phyloP scores from a whole-genome alignment of 78 protist genomes.

The Dictyostelium capitatum region DNA sequence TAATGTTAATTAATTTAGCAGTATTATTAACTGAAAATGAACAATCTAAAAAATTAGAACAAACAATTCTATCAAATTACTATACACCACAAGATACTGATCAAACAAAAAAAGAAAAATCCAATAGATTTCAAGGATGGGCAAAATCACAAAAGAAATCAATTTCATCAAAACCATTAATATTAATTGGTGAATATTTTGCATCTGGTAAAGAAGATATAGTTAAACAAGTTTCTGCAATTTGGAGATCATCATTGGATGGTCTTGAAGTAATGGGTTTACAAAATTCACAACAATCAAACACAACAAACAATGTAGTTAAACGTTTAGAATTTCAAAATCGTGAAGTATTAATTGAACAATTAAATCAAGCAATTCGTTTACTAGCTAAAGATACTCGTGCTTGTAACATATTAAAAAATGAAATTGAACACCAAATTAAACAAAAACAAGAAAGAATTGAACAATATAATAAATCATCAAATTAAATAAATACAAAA shows the following conservation, averaged over 20 bases:
- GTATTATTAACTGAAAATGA: not conserved
- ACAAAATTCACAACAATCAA: not conserved
- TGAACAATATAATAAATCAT: not conserved
- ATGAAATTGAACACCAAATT: conserved; percentile 30
- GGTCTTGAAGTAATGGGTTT: conserved; percentile 24
- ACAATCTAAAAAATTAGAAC: not conserved
- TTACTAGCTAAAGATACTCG: conserved; percentile 25
- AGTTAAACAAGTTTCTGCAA: not conserved
- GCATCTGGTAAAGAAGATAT: conserved; percentile 48
- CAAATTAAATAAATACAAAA: not conserved
- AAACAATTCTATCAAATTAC: not conserved
- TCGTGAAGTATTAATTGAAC: conserved; percentile 40
- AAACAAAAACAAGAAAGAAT: conserved; percentile 40
- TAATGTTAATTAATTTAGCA: conserved; percentile 46
- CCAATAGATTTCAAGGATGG: conserved; percentile 1
- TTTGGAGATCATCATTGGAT: conserved; percentile 40
- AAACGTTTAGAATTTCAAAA: conserved; percentile 48
- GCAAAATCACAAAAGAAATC: conserved; percentile 21
- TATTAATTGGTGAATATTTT: conserved; percentile 59
- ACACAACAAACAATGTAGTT: not conserved
- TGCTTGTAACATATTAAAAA: conserved; percentile 19
- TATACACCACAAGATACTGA: not conserved
- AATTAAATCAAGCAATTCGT: conserved; percentile 68
- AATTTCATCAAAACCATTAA: conserved; percentile 15
- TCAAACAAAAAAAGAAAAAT: not conserved